Evolutionary conservation across 371 early-diverging fungal genomes (phyloP).

Genomic region (Mortierella sp.): DNA sequence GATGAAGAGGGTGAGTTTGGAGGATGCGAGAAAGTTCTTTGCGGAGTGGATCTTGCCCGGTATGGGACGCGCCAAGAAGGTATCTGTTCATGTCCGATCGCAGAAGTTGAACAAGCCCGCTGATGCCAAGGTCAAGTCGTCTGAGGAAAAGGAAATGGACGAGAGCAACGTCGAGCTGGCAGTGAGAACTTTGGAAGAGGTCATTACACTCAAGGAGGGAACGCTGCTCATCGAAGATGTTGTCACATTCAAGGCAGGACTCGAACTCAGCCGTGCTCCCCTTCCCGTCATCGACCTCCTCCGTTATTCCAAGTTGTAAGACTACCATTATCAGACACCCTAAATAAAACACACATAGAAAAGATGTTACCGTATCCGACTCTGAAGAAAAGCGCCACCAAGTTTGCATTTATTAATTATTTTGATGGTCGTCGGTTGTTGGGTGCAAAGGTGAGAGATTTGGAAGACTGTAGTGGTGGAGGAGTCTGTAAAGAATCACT

Average conservation of each 20-base stretch:
- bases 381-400: neutral
- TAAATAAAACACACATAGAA: neutral
- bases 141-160: neutral
- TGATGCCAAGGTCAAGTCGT: neutral
- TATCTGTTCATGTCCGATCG: slow-evolving; percentile 78
- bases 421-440: slow-evolving; percentile 16
- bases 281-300: slow-evolving; percentile 60
- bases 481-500: neutral
- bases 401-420: slow-evolving; percentile 5
- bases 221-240: slow-evolving; percentile 63
- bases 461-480: slow-evolving; percentile 26
- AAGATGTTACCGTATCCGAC: neutral
- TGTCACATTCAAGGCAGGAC: slow-evolving; percentile 67
- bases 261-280: slow-evolving; percentile 68
- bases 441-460: slow-evolving; percentile 28
- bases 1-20: slow-evolving; percentile 61
- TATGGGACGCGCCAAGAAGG: slow-evolving; percentile 65
- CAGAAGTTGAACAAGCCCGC: slow-evolving; percentile 57
- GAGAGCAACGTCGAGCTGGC: neutral
- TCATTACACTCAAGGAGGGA: slow-evolving; percentile 48
- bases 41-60: slow-evolving; percentile 65
- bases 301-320: slow-evolving; percentile 21
- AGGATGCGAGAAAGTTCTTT: slow-evolving; percentile 63
- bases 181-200: slow-evolving; percentile 4
- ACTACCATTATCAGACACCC: neutral